A percentile compares a stretch with the other conserved stretches of the same genome.
Conservation (phyloP, 257 asterid genomes). For the Solanum corneliomulleri region DNA sequence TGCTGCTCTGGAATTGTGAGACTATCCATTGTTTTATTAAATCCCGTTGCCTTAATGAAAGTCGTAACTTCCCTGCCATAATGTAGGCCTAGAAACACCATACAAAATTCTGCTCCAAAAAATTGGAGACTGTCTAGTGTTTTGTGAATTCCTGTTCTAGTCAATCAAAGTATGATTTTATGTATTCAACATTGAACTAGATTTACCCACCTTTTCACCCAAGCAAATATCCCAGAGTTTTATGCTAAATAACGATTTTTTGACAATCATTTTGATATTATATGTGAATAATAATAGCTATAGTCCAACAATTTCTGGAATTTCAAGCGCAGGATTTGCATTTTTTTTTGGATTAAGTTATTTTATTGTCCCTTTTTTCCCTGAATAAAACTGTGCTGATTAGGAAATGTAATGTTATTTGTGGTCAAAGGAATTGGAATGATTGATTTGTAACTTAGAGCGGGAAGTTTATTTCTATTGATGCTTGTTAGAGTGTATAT, state of each 20-base stretch:
- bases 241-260: neutral
- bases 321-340: neutral
- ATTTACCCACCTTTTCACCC: neutral
- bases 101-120: neutral
- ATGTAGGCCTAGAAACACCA: neutral
- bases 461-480: neutral
- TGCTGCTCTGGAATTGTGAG: neutral
- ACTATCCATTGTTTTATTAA: neutral
- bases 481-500: neutral
- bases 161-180: neutral
- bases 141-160: neutral
- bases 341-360: no score
- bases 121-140: neutral
- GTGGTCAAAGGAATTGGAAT: neutral
- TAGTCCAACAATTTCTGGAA: neutral
- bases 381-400: no score
- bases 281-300: neutral
- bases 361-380: no score
- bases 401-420: neutral
- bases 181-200: neutral
- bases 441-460: neutral
- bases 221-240: neutral
- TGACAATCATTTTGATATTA: neutral
- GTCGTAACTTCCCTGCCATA: neutral
- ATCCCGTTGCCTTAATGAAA: neutral